Evolutionary conservation across 495 filamentous ascomycete species (phyloP), one percentile per base, ranked within the genome.

Genomic region (Delitschia confertaspora): DNA sequence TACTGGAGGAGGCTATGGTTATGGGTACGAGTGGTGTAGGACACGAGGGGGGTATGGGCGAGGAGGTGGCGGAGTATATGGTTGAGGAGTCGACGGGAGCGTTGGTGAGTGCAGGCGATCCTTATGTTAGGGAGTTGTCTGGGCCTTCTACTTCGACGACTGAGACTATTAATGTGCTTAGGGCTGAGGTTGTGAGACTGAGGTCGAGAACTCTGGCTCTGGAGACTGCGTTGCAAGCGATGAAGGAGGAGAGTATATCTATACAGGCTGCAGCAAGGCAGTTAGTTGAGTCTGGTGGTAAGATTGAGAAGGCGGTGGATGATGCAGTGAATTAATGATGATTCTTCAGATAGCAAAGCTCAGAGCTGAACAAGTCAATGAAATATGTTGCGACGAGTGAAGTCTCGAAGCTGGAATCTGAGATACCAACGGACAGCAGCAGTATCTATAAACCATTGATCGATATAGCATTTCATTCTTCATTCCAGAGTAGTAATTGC

Each of bases 1-100:
- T 46, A 14, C 36, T 58, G 20, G 55, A 58, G 37, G 53, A 56
- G 19, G 53, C 53, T 9, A 56, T 56, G 53, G 53, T 56, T 10
- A 48, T 39, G 5, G 52, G 52, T 0, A 36, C 37, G n/a, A n/a
- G n/a, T n/a, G n/a, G n/a, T n/a, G n/a, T n/a, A n/a, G n/a, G n/a
- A 10, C 24, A 13, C 25, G 10, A 13, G 17, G 24, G 14, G n/a
- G n/a, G n/a, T n/a, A n/a, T n/a, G n/a, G n/a, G n/a, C n/a, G n/a
- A n/a, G n/a, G n/a, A n/a, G n/a, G n/a, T n/a, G n/a, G n/a, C n/a
- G n/a, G n/a, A n/a, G n/a, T n/a, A n/a, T n/a, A n/a, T n/a, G n/a
- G n/a, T n/a, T n/a, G n/a, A n/a, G n/a, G n/a, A n/a, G n/a, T n/a
- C 25, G 27, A 19, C 13, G n/a, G 4, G 17, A 13, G 8, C 33